These are phyloP conservation scores for Hypoxylon sp. DNA, from an alignment of 2,329 filamentous ascomycete species.

Conservation along the genomic window DNA sequence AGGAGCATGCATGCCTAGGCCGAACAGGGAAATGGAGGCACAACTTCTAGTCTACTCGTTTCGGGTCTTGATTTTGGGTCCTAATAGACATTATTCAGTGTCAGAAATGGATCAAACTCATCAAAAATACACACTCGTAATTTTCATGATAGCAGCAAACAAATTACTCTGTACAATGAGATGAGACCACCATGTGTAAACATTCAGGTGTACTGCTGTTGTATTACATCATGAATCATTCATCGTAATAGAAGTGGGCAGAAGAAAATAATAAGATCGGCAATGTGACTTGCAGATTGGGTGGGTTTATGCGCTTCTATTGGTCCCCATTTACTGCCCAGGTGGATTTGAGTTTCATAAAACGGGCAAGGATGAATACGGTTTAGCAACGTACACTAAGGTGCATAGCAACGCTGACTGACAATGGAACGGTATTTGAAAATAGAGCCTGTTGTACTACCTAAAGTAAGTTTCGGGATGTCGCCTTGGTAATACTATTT, in stretches of 20 bases:
- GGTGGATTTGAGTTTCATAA: slow-evolving; percentile 29
- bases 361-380: slow-evolving; percentile 29
- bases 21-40: slow-evolving; percentile 34
- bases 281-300: slow-evolving; percentile 42
- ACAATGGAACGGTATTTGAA: neutral
- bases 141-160: slow-evolving; percentile 7
- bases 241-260: slow-evolving; percentile 34
- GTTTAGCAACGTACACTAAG: slow-evolving; percentile 10
- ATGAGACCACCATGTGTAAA: neutral
- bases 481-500: slow-evolving; percentile 18
- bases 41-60: slow-evolving; percentile 28
- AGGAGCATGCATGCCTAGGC: slow-evolving; percentile 26
- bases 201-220: slow-evolving; percentile 19
- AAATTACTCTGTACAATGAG: slow-evolving; percentile 5
- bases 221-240: slow-evolving; percentile 43
- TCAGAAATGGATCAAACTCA: neutral
- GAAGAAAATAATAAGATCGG: slow-evolving; percentile 34
- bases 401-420: neutral
- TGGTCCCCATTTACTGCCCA: slow-evolving; percentile 21
- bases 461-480: slow-evolving; percentile 12
- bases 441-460: slow-evolving; percentile 10
- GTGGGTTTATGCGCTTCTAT: slow-evolving; percentile 29
- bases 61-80: slow-evolving; percentile 39
- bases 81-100: slow-evolving; percentile 3
- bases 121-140: neutral